Base-by-base conservation (phyloP, 2,329 filamentous ascomycete species). In the Lecanicillium sp. region DNA sequence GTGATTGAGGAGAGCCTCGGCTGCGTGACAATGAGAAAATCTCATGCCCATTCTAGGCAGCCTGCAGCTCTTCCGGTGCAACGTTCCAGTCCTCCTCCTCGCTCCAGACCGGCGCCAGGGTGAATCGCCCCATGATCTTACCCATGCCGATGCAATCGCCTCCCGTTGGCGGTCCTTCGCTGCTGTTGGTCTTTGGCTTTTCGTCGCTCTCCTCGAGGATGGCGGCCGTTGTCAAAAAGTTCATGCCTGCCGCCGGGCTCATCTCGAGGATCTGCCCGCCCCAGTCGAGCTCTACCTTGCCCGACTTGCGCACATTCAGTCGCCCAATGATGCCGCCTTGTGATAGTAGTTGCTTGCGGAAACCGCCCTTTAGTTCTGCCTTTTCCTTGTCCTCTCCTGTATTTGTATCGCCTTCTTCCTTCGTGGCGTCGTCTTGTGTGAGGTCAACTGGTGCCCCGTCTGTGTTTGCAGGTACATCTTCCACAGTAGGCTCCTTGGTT, bases 281-380 rank as follows among this genome's bases (percentile, higher is more conserved):
- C 75, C 77, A 82, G 55, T 72, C 70, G 22, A 82, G 60, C 55
- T 80, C 74, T 3, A 78, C 71, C 43, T 71, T 74, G 44, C 78
- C 78, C 8, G 76, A 81, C 53, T 73, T 71, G 43, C 75, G 72
- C 32, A 82, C 72, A 40, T 73, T 66, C 37, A 82, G 64, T 49
- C 72, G 72, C 29, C 78, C 78, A 36, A 81, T 64, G 52, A 68
- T 71, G n/a, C 78, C 78, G 41, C 74, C 72, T 38, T 72, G 65
- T 13, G 62, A 54, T 15, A 69, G 61, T 11, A 65, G 52, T 29
- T 65, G 59, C 12, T 59, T 59, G 44, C 59, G 59, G 45, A 59
- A 59, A 28, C 57, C 57, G n/a, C 53, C 46, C 29, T 51, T 51
- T 33, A 53, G 49, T 25, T 57, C 54, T 15, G 47, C 47, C 11